A percentile compares a stretch with the other conserved stretches of the same genome.
Conservation (phyloP, 73 alveolate genomes). For the Urostyla sp. region DNA sequence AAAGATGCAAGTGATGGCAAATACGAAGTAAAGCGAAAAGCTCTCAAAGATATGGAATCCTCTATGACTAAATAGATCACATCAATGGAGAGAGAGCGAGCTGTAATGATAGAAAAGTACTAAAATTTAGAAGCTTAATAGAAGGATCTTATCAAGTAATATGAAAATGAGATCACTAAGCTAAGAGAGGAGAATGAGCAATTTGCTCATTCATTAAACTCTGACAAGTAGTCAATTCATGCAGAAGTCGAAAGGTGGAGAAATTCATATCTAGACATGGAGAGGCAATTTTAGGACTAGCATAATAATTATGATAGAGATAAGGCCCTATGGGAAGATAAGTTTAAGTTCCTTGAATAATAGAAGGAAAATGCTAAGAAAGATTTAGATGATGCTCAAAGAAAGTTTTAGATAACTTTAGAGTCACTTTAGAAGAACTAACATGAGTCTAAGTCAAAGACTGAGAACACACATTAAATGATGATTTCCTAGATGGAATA, state of each 20-base stretch:
- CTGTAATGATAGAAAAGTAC: slow-evolving; percentile 60
- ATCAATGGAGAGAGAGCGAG: slow-evolving; percentile 63
- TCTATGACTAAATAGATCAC: slow-evolving; percentile 14
- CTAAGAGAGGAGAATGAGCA: slow-evolving; percentile 36
- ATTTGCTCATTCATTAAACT: slow-evolving; percentile 7
- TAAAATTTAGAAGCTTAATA: slow-evolving; percentile 18
- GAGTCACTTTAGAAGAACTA: slow-evolving; percentile 81
- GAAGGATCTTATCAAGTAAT: slow-evolving; percentile 29
- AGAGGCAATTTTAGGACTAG: slow-evolving; percentile 41
- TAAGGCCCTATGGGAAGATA: slow-evolving; percentile 95
- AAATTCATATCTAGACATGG: slow-evolving; percentile 26
- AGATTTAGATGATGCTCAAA: slow-evolving; percentile 87
- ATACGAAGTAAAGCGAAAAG: slow-evolving; percentile 70
- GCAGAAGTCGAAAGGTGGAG: slow-evolving; percentile 47
- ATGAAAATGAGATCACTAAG: slow-evolving; percentile 9
- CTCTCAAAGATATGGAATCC: slow-evolving; percentile 69
- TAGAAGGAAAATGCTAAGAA: slow-evolving; percentile 90
- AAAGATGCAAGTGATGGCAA: slow-evolving; percentile 47
- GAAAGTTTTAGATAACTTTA: slow-evolving; percentile 89
- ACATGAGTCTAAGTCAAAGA: slow-evolving; percentile 21
- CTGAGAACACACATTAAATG: slow-evolving; percentile 18
- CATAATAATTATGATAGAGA: slow-evolving; percentile 85
- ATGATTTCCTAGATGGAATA: slow-evolving; percentile 69
- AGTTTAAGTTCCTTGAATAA: slow-evolving; percentile 91
- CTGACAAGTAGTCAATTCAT: slow-evolving; percentile 24